Base-by-base conservation (phyloP, 768 basidiomycete species). In the Phaeotremella skinneri region DNA sequence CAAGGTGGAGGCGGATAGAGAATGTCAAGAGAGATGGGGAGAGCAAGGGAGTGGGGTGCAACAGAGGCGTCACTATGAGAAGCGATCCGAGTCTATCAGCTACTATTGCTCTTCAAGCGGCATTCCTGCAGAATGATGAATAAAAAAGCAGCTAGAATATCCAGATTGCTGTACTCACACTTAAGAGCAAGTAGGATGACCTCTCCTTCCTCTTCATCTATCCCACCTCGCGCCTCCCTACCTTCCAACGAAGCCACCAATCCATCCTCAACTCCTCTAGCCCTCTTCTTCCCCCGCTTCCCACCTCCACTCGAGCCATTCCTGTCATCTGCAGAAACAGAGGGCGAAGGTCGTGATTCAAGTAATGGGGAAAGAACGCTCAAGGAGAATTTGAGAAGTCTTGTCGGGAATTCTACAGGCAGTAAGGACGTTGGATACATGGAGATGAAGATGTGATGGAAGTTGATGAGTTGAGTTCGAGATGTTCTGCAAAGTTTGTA, bases 231-330 rank as follows among this genome's bases (percentile, higher is more conserved):
- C 3, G 52, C 59, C 5, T 58, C 64, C 26, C 69, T 42, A 5
- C 75, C 75, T 47, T 74, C 73, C 20, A 76, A 48, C 2, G 63
- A 62, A 39, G 65, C 72, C 1, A 76, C 63, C 49, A 76, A 54
- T 1, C 70, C 67, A 58, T 76, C 75, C 43, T 76, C 75, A 5
- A 58, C 70, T 0, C 66, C 71, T 45, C 75, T 55, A 30, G 66
- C 70, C 16, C 75, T 45, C 58, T 76, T 76, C 67, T 76, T 76
- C 2, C 75, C 75, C 45, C 65, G 62, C 61, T 72, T 74, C 2
- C 70, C 66, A 2, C 56, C 59, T 3, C 26, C 53, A n/a, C 48
- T 45, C 11, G 45, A 47, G 5, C 43, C 58, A 27, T 52, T 64
- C 7, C 43, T 23, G 9, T 45, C 6, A 13, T 52, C 58, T n/a